These are phyloP conservation scores for Boletus bicolor DNA, from an alignment of 768 basidiomycete genomes.

Conservation along the genomic window DNA sequence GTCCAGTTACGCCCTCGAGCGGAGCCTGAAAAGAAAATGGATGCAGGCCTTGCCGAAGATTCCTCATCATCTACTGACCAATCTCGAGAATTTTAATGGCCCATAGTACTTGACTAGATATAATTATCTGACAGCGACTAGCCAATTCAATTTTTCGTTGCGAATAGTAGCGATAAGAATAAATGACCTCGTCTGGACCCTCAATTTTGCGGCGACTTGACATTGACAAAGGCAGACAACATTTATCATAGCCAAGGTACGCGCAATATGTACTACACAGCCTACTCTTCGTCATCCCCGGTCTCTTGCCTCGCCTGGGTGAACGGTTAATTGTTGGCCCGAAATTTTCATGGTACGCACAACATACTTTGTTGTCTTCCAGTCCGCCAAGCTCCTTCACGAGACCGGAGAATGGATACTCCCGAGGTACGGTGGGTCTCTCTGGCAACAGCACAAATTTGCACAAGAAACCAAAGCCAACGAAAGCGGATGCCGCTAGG, in stretches of 20 bases:
- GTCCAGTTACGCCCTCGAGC: constrained; percentile 42
- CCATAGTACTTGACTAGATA: neutral
- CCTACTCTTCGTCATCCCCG: constrained; percentile 32
- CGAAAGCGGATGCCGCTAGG: constrained; percentile 59
- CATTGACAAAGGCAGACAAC: constrained; percentile 2
- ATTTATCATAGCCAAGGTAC: neutral
- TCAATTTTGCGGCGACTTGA: constrained; percentile 7
- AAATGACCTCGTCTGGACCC: neutral
- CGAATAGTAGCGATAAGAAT: neutral
- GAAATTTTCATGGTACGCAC: neutral
- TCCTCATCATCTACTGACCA: constrained; percentile 1
- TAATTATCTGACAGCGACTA: neutral
- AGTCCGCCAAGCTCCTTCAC: constrained; percentile 75
- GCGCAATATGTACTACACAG: constrained; percentile 11
- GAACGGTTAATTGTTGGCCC: constrained; percentile 3
- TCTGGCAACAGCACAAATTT: constrained; percentile 57
- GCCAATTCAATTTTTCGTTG: neutral
- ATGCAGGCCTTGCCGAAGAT: constrained; percentile 10
- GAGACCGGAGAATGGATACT: constrained; percentile 76
- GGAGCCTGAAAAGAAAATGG: constrained; percentile 29
- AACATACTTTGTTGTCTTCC: constrained; percentile 71
- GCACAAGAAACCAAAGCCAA: constrained; percentile 57
- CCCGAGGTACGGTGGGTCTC: constrained; percentile 62
- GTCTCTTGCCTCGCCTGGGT: constrained; percentile 37
- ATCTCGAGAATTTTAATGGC: neutral